phyloP scores from a whole-genome alignment of 192 early-diverging fungal genomes.

The Gorgonomyces haynaldii region DNA sequence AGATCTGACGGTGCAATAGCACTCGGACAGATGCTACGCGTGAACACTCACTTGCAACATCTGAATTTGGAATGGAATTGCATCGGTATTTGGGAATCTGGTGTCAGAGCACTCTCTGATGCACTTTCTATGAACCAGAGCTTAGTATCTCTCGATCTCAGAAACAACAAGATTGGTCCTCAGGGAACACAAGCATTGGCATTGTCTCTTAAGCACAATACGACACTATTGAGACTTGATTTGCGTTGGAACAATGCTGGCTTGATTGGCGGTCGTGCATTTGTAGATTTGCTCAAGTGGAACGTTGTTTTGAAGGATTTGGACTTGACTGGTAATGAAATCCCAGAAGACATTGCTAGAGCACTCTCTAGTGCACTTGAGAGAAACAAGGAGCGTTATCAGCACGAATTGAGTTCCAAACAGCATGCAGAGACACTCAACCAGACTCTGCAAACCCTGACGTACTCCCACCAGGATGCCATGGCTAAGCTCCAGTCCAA shows the following conservation, averaged over 20 bases:
- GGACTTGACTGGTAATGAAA: slow-evolving; percentile 41
- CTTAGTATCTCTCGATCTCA: slow-evolving; percentile 34
- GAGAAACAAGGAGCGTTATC: slow-evolving; percentile 25
- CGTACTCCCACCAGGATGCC: slow-evolving; percentile 24
- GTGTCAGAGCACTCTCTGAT: slow-evolving; percentile 36
- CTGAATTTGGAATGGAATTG: slow-evolving; percentile 51
- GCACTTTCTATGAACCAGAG: slow-evolving; percentile 39
- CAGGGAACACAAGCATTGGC: slow-evolving; percentile 28
- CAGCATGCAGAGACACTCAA: slow-evolving; percentile 25
- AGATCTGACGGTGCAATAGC: slow-evolving; percentile 46
- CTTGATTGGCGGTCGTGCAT: slow-evolving; percentile 31
- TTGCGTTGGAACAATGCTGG: slow-evolving; percentile 48
- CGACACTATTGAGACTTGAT: slow-evolving; percentile 23
- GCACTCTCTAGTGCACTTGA: slow-evolving; percentile 14
- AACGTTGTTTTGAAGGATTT: slow-evolving; percentile 32
- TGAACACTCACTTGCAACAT: slow-evolving; percentile 34
- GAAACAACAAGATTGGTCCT: slow-evolving; percentile 50
- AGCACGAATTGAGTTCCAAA: slow-evolving; percentile 16
- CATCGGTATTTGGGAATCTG: slow-evolving; percentile 48
- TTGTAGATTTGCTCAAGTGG: slow-evolving; percentile 35
- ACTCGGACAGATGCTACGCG: slow-evolving; percentile 41
- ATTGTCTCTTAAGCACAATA: slow-evolving; percentile 34
- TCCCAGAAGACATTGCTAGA: slow-evolving; percentile 34
- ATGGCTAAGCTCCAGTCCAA: slow-evolving; percentile 19
- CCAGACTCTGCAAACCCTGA: slow-evolving; percentile 25